Evolutionary conservation across 495 filamentous ascomycete genomes (phyloP).

Genomic region (Penicilliopsis zonata): DNA sequence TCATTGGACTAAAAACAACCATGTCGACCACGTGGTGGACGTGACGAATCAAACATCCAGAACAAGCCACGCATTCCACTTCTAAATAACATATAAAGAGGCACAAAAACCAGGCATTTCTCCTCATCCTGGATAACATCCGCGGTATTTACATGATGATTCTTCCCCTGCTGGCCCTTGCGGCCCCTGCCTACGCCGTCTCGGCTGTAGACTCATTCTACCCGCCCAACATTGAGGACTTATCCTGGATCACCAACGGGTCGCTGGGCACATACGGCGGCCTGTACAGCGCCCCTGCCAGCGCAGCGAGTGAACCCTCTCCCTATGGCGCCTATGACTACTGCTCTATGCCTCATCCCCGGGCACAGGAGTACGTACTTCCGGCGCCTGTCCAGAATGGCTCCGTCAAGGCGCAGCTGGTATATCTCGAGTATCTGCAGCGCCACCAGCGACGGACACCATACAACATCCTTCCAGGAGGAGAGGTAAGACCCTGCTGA

Average conservation of each 20-base stretch:
- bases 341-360: slow-evolving; percentile 35
- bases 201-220: slow-evolving; percentile 24
- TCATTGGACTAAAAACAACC: no score
- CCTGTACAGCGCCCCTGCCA: slow-evolving; percentile 21
- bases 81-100: no score
- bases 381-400: slow-evolving; percentile 17
- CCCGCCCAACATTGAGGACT: slow-evolving; percentile 17
- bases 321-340: slow-evolving; percentile 26
- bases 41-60: no score
- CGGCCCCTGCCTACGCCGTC: slow-evolving; percentile 1
- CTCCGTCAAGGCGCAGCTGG: slow-evolving; percentile 17
- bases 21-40: no score
- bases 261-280: slow-evolving; percentile 30
- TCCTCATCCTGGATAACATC: no score
- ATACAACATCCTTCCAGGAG: slow-evolving; percentile 30
- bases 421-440: slow-evolving; percentile 31
- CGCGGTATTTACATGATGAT: no score
- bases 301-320: slow-evolving; percentile 12
- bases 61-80: no score
- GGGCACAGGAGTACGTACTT: slow-evolving; percentile 17
- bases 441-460: slow-evolving; percentile 30
- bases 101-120: no score
- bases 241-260: slow-evolving; percentile 24
- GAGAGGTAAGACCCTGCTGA: slow-evolving; percentile 16
- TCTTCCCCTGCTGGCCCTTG: slow-evolving; percentile 1